Conservation (phyloP, 768 basidiomycete species). For the Lactarius hatsudake region DNA sequence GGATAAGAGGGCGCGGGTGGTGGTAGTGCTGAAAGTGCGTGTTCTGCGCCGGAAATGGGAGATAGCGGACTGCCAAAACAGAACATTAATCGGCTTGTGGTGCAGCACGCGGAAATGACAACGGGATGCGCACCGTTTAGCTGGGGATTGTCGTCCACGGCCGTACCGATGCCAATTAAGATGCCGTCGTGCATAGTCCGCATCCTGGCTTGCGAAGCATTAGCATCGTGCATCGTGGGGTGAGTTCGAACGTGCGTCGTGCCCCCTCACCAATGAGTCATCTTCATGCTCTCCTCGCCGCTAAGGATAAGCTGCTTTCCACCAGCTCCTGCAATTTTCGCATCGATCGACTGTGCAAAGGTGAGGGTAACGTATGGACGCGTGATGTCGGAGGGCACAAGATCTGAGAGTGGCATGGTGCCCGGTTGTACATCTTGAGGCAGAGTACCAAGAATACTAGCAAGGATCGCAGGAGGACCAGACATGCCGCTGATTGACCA, state of each 20-base stretch:
- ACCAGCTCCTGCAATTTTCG: constrained; percentile 74
- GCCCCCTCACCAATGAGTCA: constrained; percentile 86
- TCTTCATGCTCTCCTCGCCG: constrained; percentile 80
- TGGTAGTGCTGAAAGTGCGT: constrained; percentile 36
- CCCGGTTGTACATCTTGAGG: constrained; percentile 16
- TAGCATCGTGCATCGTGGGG: background rate
- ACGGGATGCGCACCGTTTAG: constrained; percentile 66
- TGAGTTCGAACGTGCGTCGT: background rate
- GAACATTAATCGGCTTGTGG: constrained; percentile 5
- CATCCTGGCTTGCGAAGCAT: constrained; percentile 55
- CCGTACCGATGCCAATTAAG: constrained; percentile 85
- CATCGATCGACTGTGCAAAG: constrained; percentile 85
- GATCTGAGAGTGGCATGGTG: constrained; percentile 21
- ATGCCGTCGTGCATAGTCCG: constrained; percentile 91
- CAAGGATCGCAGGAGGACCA: constrained; percentile 19
- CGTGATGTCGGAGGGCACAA: constrained; percentile 19
- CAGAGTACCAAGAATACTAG: constrained; percentile 19
- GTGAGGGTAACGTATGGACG: constrained; percentile 74
- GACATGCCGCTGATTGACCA: constrained; percentile 1
- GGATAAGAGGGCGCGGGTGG: constrained; percentile 79
- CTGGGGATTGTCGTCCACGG: constrained; percentile 89
- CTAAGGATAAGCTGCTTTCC: constrained; percentile 80
- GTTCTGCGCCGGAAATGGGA: constrained; percentile 39
- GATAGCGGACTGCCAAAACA: constrained; percentile 47
- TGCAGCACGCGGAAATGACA: constrained; percentile 4